phyloP scores from a whole-genome alignment of 2,329 filamentous ascomycete genomes.

The Colletotrichum musicola region DNA sequence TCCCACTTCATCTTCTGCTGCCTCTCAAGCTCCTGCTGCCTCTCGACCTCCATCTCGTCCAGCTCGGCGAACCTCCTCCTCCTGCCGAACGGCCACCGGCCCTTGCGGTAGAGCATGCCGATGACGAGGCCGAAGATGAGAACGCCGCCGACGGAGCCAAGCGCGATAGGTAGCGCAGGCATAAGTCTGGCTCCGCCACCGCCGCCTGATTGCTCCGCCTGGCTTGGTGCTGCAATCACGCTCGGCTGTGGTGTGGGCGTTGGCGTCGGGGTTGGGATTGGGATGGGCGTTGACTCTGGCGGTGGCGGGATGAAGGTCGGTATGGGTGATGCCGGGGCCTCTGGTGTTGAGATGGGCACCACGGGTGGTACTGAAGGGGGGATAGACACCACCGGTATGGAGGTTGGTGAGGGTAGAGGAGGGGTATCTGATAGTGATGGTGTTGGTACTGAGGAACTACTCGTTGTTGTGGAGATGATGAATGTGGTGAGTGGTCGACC shows the following conservation, averaged over 20 bases:
- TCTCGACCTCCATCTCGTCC: constrained; percentile 35
- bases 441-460: constrained; percentile 3
- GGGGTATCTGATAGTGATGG: constrained; percentile 23
- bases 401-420: constrained; percentile 18
- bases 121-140: constrained; percentile 33
- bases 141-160: constrained; percentile 37
- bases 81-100: constrained; percentile 30
- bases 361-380: background rate
- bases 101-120: constrained; percentile 37
- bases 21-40: constrained; percentile 34
- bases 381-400: constrained; percentile 3
- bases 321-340: constrained; percentile 1
- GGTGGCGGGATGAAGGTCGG: background rate
- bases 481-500: constrained; percentile 25
- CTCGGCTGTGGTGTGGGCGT: constrained; percentile 17
- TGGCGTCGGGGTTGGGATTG: background rate
- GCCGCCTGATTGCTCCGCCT: constrained; percentile 14
- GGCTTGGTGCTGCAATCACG: constrained; percentile 26
- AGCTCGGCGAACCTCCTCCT: constrained; percentile 26
- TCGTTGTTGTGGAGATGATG: constrained; percentile 27
- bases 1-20: constrained; percentile 39
- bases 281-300: background rate
- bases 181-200: constrained; percentile 31
- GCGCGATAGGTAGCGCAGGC: constrained; percentile 39
- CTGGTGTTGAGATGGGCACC: constrained; percentile 11